Conservation (phyloP, 208 protist species). For the Spongospora subterranea region DNA sequence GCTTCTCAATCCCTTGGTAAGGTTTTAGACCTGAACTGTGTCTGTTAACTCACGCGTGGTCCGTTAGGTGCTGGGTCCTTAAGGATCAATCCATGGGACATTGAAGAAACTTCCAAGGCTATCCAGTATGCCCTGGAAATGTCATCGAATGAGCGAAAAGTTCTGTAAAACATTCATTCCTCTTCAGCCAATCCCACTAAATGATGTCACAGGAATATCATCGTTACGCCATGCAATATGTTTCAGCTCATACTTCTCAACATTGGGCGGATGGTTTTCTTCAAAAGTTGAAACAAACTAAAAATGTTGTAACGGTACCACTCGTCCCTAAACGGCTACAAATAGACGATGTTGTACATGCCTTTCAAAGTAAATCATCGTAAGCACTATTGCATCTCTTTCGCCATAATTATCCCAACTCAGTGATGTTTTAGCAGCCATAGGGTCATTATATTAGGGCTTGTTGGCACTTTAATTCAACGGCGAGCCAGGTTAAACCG, state of each 20-base stretch:
- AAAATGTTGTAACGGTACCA: neutral
- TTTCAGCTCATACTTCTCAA: neutral
- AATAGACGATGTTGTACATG: conserved; percentile 10
- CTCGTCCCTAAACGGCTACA: neutral
- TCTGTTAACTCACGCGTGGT: conserved; percentile 6
- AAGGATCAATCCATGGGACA: conserved; percentile 33
- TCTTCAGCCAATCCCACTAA: too few species aligned
- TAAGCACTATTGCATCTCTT: neutral
- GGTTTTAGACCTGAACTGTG: neutral
- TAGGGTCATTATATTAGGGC: neutral
- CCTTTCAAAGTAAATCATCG: neutral
- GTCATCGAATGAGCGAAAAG: neutral
- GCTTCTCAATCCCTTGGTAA: conserved; percentile 37
- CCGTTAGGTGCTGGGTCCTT: conserved; percentile 18
- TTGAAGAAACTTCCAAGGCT: conserved; percentile 18
- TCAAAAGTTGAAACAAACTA: neutral
- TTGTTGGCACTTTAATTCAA: conserved; percentile 45
- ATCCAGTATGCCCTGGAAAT: conserved; percentile 52
- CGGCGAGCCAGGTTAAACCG: conserved; percentile 20
- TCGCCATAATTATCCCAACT: neutral
- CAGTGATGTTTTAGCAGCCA: neutral
- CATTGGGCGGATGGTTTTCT: conserved; percentile 45
- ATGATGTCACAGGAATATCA: conserved; percentile 37
- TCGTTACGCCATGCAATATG: conserved; percentile 41
- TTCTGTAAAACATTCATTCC: neutral